Percentiles rank a stretch among this genome's conserved stretches.
Evolutionary conservation across 75 land plant genomes (phyloP).

Genomic region (Adiantum capillusveneris): DNA sequence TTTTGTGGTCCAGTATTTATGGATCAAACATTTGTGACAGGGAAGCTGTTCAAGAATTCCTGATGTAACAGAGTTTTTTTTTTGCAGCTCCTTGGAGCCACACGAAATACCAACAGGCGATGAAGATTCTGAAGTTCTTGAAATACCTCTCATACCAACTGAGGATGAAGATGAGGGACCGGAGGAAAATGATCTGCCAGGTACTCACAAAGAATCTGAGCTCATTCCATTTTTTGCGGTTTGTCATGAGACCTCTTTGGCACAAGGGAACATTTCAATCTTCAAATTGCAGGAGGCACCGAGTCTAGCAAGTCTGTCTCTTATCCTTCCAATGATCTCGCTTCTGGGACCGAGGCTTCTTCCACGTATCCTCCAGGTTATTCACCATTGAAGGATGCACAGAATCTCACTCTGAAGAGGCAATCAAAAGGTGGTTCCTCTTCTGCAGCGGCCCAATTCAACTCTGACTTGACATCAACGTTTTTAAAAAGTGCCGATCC

Average conservation of each 20-base stretch:
- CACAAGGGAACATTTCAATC: too few relatives aligned
- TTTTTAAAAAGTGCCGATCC: slow-evolving; percentile 5
- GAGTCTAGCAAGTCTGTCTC: too few relatives aligned
- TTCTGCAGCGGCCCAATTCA: not conserved
- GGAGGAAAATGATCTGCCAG: not conserved
- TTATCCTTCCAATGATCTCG: too few relatives aligned
- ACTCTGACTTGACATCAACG: not conserved
- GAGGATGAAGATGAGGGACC: slow-evolving; percentile 54
- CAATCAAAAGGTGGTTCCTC: not conserved
- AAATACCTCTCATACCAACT: slow-evolving; percentile 56
- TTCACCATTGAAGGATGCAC: not conserved
- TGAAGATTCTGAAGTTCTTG: slow-evolving; percentile 36
- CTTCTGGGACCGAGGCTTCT: not conserved
- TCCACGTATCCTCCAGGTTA: not conserved
- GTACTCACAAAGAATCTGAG: too few relatives aligned
- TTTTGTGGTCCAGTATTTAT: not conserved
- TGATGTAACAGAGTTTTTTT: not conserved
- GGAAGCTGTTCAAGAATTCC: not conserved
- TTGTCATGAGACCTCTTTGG: too few relatives aligned
- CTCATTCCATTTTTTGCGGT: too few relatives aligned
- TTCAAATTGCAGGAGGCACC: too few relatives aligned
- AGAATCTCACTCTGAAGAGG: not conserved
- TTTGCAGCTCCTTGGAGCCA: slow-evolving; percentile 54
- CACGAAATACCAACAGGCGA: slow-evolving; percentile 15
- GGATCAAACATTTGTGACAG: not conserved